Evolutionary conservation across 371 early-diverging fungal genomes (phyloP), one percentile per base, ranked within the genome.

Genomic region (Funneliformis caledonium): DNA sequence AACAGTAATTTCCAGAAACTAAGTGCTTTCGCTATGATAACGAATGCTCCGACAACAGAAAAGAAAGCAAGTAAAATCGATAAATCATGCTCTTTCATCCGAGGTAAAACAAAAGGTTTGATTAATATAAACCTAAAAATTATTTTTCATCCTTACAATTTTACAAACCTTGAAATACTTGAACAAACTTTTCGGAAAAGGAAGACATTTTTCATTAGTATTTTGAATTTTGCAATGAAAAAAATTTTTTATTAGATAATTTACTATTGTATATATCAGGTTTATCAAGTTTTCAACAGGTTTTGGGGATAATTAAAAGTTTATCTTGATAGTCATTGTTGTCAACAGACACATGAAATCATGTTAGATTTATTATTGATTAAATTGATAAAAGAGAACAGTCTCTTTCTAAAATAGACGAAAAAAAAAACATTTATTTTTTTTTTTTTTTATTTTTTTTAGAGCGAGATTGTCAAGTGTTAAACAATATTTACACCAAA

Each of bases 1-100:
- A 67, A 8, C 33, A 78, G 3, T 31, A 78, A 52, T 31, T 52
- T 65, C 48, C 67, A 64, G 47, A 78, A 78, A 50, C 78, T 78
- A 12, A 78, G 42, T 33, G 52, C n/a, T 31, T 78, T 78, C 16
- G 19, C 6, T 19, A 50, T 16, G 37, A 52, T 6, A 11, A 45
- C 26, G 14, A 68, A 67, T 8, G 78, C 78, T 10, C 78, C 78
- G 14, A 78, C 31, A 37, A 67, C 11, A 10, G 78, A n/a, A 60
- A 19, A 60, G 8, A 65, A 65, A 26, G 12, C 31, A 7, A 12
- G 19, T 2, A 37, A 37, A 37, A 37, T 37, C 37, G 37, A 37
- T 37, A 37, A 37, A 37, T 37, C 37, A 37, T 37, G 37, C 37
- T 37, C 37, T 37, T 0, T 26, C 26, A 26, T 26, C 26, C 26